Conservation (phyloP, 2,329 filamentous ascomycete genomes). For the Sporothrix brasiliensis region DNA sequence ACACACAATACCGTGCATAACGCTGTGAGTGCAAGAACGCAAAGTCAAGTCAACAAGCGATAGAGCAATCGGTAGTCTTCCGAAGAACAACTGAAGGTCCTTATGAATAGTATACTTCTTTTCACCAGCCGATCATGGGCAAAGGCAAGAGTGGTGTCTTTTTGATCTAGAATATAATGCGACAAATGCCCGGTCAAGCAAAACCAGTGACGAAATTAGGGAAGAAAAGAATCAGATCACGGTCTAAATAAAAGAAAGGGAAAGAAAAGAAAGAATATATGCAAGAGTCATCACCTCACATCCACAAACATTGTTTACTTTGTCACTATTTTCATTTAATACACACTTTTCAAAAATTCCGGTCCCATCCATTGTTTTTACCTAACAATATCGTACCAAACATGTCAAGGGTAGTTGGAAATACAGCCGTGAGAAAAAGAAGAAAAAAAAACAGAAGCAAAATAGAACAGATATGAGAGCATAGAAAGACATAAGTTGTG, state of each 20-base stretch:
- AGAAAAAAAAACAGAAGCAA: not conserved
- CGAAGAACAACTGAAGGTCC: not conserved
- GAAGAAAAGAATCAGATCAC: not conserved
- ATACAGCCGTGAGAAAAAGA: not conserved
- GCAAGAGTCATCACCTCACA: too few species aligned
- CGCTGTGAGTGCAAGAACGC: not conserved
- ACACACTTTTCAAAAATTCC: not conserved
- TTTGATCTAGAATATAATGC: not conserved
- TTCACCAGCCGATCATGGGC: not conserved
- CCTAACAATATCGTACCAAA: conserved; percentile 18
- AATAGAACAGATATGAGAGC: not conserved
- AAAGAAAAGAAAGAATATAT: not conserved
- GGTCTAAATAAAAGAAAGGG: not conserved
- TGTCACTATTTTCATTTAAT: not conserved
- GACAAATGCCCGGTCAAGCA: not conserved
- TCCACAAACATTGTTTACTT: not conserved
- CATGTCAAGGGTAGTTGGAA: not conserved
- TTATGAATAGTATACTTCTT: not conserved
- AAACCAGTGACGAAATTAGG: not conserved
- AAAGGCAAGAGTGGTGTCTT: not conserved
- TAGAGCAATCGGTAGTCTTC: not conserved
- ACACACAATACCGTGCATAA: not conserved
- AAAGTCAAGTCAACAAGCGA: not conserved
- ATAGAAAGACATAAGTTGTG: not conserved
- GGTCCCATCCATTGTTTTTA: conserved; percentile 14